These are phyloP conservation scores for Suillus brevipes DNA, from an alignment of 768 basidiomycete genomes.

Conservation along the genomic window DNA sequence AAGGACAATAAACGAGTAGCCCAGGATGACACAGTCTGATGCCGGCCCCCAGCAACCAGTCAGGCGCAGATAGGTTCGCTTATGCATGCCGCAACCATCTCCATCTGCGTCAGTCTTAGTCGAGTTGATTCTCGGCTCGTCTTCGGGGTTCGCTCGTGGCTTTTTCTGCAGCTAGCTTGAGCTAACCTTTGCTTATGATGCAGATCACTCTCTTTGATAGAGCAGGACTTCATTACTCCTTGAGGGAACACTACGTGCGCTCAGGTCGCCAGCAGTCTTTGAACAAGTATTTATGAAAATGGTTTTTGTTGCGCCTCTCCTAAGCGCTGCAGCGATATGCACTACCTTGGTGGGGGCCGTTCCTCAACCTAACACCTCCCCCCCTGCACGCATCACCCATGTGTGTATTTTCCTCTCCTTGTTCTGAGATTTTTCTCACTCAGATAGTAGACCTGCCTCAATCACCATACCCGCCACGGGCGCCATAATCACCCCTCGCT, in stretches of 20 bases:
- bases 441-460: constrained; percentile 1
- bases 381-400: neutral
- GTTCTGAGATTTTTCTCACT: neutral
- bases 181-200: constrained; percentile 11
- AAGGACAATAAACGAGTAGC: constrained; percentile 7
- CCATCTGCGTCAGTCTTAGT: constrained; percentile 41
- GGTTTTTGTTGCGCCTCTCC: constrained; percentile 56
- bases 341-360: constrained; percentile 52
- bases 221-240: constrained; percentile 53
- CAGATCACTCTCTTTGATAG: constrained; percentile 78
- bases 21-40: constrained; percentile 28
- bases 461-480: constrained; percentile 2
- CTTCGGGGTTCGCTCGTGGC: constrained; percentile 42
- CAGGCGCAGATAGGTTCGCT: constrained; percentile 30
- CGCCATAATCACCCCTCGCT: neutral
- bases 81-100: constrained; percentile 21
- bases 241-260: constrained; percentile 57
- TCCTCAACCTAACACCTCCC: constrained; percentile 39
- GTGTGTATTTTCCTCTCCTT: constrained; percentile 1
- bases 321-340: constrained; percentile 55
- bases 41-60: constrained; percentile 30
- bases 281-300: constrained; percentile 55
- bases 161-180: constrained; percentile 5
- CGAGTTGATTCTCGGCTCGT: constrained; percentile 69
- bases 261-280: constrained; percentile 44